Conservation (phyloP, 345 rosid genomes). For the Aquilaria malaccensis region DNA sequence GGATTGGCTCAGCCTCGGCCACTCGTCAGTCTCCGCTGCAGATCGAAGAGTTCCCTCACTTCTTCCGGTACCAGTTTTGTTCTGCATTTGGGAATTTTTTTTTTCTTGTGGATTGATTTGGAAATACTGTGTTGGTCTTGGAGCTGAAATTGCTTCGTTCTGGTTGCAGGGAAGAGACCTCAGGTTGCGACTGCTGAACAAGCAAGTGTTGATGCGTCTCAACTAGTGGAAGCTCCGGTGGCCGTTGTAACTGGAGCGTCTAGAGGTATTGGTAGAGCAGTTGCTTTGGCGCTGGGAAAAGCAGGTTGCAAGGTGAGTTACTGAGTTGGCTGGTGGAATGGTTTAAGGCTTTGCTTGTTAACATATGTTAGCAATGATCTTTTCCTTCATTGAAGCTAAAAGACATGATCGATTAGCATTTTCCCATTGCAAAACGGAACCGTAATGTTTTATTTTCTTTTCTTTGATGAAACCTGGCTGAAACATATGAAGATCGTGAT, state of each 20-base stretch:
- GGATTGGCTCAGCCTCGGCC: constrained; percentile 27
- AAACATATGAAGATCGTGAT: too few relatives aligned
- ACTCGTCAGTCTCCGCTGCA: constrained; percentile 31
- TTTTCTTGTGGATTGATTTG: background rate
- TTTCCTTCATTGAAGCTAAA: too few relatives aligned
- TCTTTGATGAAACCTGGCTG: too few relatives aligned
- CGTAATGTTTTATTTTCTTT: too few relatives aligned
- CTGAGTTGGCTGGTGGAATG: constrained; percentile 12
- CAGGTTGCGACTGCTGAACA: constrained; percentile 57
- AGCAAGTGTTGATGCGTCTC: constrained; percentile 30
- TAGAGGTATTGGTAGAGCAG: constrained; percentile 92
- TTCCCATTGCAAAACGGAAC: too few relatives aligned
- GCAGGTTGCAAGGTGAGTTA: constrained; percentile 63
- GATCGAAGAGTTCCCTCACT: constrained; percentile 35
- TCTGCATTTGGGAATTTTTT: background rate
- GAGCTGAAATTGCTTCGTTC: background rate
- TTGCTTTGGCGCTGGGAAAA: constrained; percentile 90
- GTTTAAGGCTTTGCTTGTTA: background rate
- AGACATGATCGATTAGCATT: too few relatives aligned
- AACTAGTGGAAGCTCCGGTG: constrained; percentile 68
- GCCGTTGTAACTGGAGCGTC: constrained; percentile 96
- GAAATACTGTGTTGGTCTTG: background rate
- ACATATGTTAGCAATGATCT: background rate
- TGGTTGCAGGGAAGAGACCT: constrained; percentile 51
- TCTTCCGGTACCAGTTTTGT: constrained; percentile 41